phyloP scores from a whole-genome alignment of 2,329 filamentous ascomycete species.

The Fusarium liriodendri region DNA sequence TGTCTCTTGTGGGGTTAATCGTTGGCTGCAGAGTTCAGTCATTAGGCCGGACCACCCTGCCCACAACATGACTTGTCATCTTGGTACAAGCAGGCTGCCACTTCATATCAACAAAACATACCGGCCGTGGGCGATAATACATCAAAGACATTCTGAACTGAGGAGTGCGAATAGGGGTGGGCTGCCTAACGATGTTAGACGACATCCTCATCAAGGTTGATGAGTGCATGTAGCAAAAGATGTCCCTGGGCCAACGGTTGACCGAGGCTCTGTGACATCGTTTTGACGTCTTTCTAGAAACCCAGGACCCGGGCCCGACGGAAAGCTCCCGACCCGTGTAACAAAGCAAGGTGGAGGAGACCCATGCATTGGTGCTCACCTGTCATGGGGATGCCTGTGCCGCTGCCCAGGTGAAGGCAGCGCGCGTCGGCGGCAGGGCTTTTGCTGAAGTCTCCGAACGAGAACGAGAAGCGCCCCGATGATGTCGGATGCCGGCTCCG shows the following conservation, averaged over 20 bases:
- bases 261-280: conserved; percentile 1
- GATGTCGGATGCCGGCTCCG: conserved; percentile 14
- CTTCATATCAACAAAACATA: neutral
- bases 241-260: conserved; percentile 3
- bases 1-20: conserved; percentile 29
- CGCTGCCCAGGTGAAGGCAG: neutral
- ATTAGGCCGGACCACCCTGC: conserved; percentile 27
- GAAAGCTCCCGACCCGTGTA: conserved; percentile 25
- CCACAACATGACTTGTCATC: conserved; percentile 35
- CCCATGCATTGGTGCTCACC: conserved; percentile 18
- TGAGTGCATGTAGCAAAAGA: neutral
- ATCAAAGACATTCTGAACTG: neutral
- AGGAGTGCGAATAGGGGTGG: neutral
- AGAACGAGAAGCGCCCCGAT: conserved; percentile 3
- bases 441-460: neutral
- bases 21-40: conserved; percentile 31
- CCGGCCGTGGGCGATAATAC: neutral
- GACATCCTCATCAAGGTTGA: neutral
- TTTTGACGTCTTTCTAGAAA: conserved; percentile 27
- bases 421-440: conserved; percentile 4
- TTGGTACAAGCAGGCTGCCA: neutral
- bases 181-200: neutral
- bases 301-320: conserved; percentile 13
- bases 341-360: conserved; percentile 14
- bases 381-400: conserved; percentile 26